Base-by-base conservation (phyloP, 441 rosid genomes). In the Viola pubescens region DNA sequence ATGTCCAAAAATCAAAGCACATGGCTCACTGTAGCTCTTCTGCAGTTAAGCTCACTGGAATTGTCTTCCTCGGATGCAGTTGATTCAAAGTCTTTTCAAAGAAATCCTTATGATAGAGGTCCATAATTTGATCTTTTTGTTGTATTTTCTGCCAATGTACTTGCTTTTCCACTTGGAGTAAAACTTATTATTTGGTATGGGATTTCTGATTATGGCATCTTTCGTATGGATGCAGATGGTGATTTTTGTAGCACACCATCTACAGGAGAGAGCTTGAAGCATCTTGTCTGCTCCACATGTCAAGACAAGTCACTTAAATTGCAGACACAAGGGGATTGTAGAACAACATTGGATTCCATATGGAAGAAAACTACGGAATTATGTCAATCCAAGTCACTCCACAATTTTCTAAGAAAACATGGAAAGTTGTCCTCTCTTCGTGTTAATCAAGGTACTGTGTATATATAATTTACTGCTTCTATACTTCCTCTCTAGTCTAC, bases 11-110 rank as follows among this genome's bases (percentile, higher is more conserved):
- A 79, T 71, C 98, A 89, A 71, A 80, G 88, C 62, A 91, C 95
- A 1, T 91, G 97, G 97, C 97, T 91, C 40, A 89, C 95, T 49
- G 98, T 81, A 37, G 95, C 97, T 48, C 87, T 92, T 73, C 71
- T 92, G 67, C 97, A 89, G 68, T 78, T 92, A 61, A 87, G 91
- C 70, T 75, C 85, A 19, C 58, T 66, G 4, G 94, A 87, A 59
- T 54, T 79, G 57, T 73, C 80, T 71, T 73, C 81, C 39, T 14
- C 61, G 7, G 78, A 84, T 50, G 64, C 70, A 38, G 80, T 70
- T 60, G 77, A 78, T 58, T 58, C 73, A n/a, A 85, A 66, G 68
- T 65, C 62, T 48, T 75, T 76, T 79, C 54, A 73, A 50, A 70
- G 75, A 77, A 77, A 71, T 73, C 70, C 66, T 49, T 76, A 47